phyloP scores from a whole-genome alignment of 768 basidiomycete genomes.

The Pholiota molesta region DNA sequence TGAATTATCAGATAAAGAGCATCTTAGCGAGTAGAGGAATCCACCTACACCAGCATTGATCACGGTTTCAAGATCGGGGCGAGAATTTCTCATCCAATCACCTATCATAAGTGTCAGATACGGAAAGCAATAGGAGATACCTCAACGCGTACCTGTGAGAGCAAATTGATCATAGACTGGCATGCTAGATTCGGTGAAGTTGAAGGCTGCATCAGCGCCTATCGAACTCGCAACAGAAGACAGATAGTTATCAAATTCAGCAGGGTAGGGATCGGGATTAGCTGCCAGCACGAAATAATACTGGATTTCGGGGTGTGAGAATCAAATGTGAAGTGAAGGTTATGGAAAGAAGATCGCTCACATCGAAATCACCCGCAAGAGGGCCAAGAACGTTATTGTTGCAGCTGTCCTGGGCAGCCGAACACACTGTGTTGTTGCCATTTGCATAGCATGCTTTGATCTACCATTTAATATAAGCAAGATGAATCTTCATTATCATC shows the following conservation, averaged over 20 bases:
- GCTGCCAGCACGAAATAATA: background rate
- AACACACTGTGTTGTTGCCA: background rate
- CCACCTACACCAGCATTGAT: constrained; percentile 4
- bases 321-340: background rate
- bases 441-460: constrained; percentile 2
- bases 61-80: background rate
- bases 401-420: background rate
- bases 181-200: background rate
- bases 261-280: background rate
- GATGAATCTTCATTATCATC: background rate
- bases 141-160: background rate
- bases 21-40: background rate
- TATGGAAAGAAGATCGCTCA: background rate
- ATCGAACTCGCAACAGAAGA: background rate
- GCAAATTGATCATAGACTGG: background rate
- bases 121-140: background rate
- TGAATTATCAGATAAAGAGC: background rate
- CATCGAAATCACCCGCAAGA: background rate
- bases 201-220: background rate
- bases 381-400: background rate
- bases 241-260: background rate
- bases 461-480: background rate
- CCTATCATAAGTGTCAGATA: background rate
- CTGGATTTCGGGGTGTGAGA: background rate
- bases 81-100: constrained; percentile 9